Evolutionary conservation across 2,329 filamentous ascomycete species (phyloP), one percentile per base, ranked within the genome.

Genomic region (Aspergillus quadrilineatus): DNA sequence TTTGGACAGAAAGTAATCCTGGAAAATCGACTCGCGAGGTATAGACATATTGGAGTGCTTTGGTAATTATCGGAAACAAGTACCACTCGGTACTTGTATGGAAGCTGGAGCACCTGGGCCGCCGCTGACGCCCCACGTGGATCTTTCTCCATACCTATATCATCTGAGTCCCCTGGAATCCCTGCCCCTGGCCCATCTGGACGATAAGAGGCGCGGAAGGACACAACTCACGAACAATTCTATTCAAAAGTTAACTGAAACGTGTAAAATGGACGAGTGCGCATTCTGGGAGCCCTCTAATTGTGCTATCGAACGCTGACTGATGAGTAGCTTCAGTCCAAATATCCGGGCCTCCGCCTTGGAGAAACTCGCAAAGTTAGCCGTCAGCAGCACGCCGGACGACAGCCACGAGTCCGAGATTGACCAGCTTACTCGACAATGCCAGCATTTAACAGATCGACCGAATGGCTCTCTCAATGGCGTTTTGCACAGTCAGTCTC

Each of bases 361-460:
- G 60, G 69, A 75, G 62, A 78, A 74, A 60, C 72, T 79, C 43
- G 76, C 76, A 32, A 65, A 66, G 6, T 63, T 79, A 54, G 74
- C 76, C 32, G 69, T 75, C n/a, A 69, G 70, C n/a, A 69, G 70
- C 52, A 62, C 67, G 30, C 59, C 70, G 17, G 60, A 55, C 54
- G 60, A 53, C 41, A 65, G 67, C 56, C 61, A 64, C 51, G 65
- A 68, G 34, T 67, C 69, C 9, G 73, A 74, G 50, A 69, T 78
- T 46, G 62, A 66, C 39, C 70, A 74, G 34, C 67, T 78, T 30
- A 63, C 69, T 6, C 64, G 68, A 39, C 68, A 70, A 22, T 72
- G 69, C 32, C 61, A 66, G 48, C 62, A 58, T 32, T 60, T 56
- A n/a, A 41, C 62, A 10, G 61, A 63, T 47, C 61, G 63, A 9